Percentiles rank a stretch among this genome's conserved stretches.
Evolutionary conservation across 2,329 filamentous ascomycete species (phyloP).

Genomic region (Sordariomycetes sp.): DNA sequence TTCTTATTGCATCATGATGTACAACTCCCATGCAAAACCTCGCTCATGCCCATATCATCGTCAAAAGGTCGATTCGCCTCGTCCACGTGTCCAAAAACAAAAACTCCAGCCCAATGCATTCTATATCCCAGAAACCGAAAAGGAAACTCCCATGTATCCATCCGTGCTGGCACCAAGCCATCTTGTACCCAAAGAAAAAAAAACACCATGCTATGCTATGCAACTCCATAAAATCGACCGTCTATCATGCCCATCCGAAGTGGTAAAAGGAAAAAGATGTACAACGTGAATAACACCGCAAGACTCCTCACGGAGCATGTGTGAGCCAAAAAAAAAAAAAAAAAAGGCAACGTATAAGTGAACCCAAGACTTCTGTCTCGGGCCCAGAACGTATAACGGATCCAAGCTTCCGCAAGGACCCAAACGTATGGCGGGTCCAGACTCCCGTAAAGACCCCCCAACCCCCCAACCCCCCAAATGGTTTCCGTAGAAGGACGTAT

Average conservation of each 20-base stretch:
- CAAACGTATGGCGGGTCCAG: not conserved
- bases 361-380: not conserved
- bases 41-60: too few relatives aligned
- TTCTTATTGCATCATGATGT: too few relatives aligned
- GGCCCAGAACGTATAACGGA: not conserved
- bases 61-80: too few relatives aligned
- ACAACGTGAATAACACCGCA: not conserved
- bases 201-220: not conserved
- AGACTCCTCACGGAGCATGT: not conserved
- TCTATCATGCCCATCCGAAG: not conserved
- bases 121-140: not conserved
- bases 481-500: not conserved
- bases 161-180: not conserved
- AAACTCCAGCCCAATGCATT: not conserved
- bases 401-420: not conserved
- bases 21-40: too few relatives aligned
- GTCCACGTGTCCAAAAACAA: not conserved
- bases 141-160: not conserved
- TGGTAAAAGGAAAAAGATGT: not conserved
- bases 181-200: not conserved
- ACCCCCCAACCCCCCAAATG: too few relatives aligned
- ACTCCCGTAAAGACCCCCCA: not conserved
- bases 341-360: not conserved
- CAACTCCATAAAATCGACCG: not conserved
- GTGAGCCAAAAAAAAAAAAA: not conserved